A percentile compares a stretch with the other conserved stretches of the same genome.
Conservation (phyloP, 202 grass and related monocot genomes). For the Schoenoplectus tabernaemontani region DNA sequence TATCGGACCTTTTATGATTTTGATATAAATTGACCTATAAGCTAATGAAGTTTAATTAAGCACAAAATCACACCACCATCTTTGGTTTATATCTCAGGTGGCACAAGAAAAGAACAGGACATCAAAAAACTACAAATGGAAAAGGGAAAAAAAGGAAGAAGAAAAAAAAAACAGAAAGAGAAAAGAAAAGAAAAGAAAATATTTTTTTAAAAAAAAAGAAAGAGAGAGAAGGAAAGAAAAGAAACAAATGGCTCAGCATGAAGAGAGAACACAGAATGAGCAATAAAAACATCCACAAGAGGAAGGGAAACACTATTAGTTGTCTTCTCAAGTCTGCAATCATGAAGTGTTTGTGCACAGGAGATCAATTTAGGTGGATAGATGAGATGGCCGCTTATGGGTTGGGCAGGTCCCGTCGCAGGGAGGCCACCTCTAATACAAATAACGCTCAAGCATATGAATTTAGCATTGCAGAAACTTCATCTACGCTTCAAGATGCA, state of each 20-base stretch:
- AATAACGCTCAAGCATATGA: slow-evolving; percentile 35
- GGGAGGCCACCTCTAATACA: slow-evolving; percentile 30
- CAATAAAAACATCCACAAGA: not conserved
- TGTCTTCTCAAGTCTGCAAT: slow-evolving; percentile 27
- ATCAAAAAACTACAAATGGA: not conserved
- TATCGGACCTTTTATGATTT: not conserved
- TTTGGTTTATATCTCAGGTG: slow-evolving; percentile 7
- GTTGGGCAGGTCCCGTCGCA: too few relatives aligned
- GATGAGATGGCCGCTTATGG: too few relatives aligned
- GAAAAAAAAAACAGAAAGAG: not conserved
- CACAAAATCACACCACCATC: not conserved
- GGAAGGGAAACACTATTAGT: not conserved
- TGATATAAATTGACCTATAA: not conserved
- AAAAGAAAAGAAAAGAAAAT: too few relatives aligned
- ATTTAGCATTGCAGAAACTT: slow-evolving; percentile 75
- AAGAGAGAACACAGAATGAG: not conserved
- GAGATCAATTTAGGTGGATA: too few relatives aligned
- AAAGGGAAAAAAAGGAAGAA: not conserved
- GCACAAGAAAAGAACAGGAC: slow-evolving; percentile 9
- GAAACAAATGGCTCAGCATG: not conserved
- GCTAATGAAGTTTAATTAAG: not conserved
- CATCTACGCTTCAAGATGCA: slow-evolving; percentile 71
- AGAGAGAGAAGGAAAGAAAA: not conserved
- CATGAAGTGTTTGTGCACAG: slow-evolving; percentile 94
- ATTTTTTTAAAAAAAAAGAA: not conserved